Base-by-base conservation (phyloP, 306 rosid species). In the Erythrophleum fordii region DNA sequence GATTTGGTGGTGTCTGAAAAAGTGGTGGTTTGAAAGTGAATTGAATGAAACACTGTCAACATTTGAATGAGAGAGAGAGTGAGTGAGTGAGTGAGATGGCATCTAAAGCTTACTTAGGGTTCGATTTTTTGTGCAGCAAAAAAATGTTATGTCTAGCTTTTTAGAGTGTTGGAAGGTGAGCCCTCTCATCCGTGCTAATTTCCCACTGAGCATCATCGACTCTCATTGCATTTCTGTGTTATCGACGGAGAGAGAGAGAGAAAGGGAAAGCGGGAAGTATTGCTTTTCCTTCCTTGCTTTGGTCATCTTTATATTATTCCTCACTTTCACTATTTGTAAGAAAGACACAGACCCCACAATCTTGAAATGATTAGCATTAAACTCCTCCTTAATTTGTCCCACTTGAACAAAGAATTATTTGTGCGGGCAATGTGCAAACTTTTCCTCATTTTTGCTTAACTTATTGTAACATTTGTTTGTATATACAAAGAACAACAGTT, bases 1-100 rank as follows among this genome's bases (percentile, higher is more conserved):
- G 90, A 91, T 86, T 89, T 85, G 90, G 93, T 87, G 88, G 69
- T 89, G 94, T 92, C 92, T 88, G 90, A 89, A 78, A 93, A 93
- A 93, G 97, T 88, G 91, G 66, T 83, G 85, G 70, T 85, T 86
- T 91, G 85, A 90, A 91, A 91, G 86, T 86, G 86, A 83, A 88
- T 91, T 86, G 88, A 90, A 92, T 89, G 87, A 82, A 82, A 39
- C 81, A 83, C 95, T 87, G 92, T 88, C 91, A 87, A 77, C 78
- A 74, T 82, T 86, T 89, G 87, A 86, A 86, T 77, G 77, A 70
- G 76, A 49, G 42, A 37, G 69, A 48, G 59, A n/a, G 79, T 72
- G 77, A 78, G 48, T 72, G 42, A 51, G 58, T 16, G 81, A 76
- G 77, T 77, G 56, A 77, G 37, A 51, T 81, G 86, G 86, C 58